Evolutionary conservation across 2,329 filamentous ascomycete genomes (phyloP).

Genomic region (Nigrograna mackinnonii): DNA sequence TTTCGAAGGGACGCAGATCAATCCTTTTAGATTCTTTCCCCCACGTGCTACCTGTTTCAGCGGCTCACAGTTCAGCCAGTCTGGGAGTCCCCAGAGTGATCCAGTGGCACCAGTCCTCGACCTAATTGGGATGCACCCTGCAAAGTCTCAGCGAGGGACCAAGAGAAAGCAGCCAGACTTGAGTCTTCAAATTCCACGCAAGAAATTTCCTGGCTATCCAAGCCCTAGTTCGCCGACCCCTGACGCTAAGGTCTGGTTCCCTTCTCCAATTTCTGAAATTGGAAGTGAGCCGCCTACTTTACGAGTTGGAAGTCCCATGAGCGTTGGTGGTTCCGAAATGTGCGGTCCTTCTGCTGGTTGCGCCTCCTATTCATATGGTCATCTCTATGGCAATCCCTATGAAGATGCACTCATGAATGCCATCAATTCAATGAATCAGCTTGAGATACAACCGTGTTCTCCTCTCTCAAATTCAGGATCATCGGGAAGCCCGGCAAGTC

Average conservation of each 20-base stretch:
- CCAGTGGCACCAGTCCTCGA: conserved; percentile 21
- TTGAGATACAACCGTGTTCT: background rate
- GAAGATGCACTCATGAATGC: background rate
- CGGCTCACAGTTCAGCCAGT: too few species aligned
- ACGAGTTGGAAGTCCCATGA: conserved; percentile 21
- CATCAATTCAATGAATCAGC: background rate
- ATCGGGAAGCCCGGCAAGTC: conserved; percentile 18
- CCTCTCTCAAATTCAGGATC: conserved; percentile 4
- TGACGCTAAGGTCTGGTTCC: conserved; percentile 28
- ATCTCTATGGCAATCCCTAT: background rate
- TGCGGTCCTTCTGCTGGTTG: conserved; percentile 18
- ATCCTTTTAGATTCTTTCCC: too few species aligned
- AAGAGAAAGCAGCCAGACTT: conserved; percentile 7
- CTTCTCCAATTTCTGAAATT: conserved; percentile 26
- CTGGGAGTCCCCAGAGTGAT: too few species aligned
- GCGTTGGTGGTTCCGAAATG: conserved; percentile 28
- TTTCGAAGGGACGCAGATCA: too few species aligned
- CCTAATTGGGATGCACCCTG: conserved; percentile 16
- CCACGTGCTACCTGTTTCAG: too few species aligned
- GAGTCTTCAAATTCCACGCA: conserved; percentile 16
- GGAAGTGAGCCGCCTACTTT: conserved; percentile 14
- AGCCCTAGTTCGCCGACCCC: conserved; percentile 32
- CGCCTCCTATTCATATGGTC: conserved; percentile 12
- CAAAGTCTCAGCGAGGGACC: conserved; percentile 2
- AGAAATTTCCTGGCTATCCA: conserved; percentile 37